phyloP scores from a whole-genome alignment of 257 asterid species.

The Forsythia viridissima region DNA sequence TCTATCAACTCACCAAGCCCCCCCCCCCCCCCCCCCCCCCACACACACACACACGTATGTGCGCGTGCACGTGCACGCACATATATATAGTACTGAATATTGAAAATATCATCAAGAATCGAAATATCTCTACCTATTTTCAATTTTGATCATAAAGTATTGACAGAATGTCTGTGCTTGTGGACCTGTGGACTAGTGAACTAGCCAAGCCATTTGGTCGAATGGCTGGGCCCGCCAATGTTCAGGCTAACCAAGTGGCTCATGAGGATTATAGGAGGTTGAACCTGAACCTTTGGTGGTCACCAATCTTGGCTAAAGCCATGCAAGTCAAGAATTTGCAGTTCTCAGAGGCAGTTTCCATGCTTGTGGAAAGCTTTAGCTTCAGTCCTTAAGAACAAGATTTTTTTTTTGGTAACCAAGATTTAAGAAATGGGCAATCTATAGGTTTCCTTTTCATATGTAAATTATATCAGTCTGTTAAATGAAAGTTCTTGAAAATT shows the following conservation, averaged over 20 bases:
- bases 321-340: conserved; percentile 1
- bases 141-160: neutral
- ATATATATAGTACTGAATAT: neutral
- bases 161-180: conserved; percentile 30
- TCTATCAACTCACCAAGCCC: neutral
- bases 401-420: neutral
- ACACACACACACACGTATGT: no score
- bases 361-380: no score
- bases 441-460: no score
- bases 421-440: neutral
- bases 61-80: neutral
- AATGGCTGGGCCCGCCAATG: conserved; percentile 9
- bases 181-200: conserved; percentile 41
- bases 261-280: conserved; percentile 1
- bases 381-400: no score
- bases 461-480: no score
- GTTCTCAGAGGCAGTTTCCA: no score
- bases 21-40: no score
- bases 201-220: conserved; percentile 20
- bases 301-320: conserved; percentile 8
- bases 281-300: neutral
- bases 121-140: neutral
- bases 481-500: neutral
- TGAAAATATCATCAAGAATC: neutral
- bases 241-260: neutral